Evolutionary conservation across 164 flowering plant species (phyloP), one percentile per base, ranked within the genome.

Genomic region (Annona cherimola): DNA sequence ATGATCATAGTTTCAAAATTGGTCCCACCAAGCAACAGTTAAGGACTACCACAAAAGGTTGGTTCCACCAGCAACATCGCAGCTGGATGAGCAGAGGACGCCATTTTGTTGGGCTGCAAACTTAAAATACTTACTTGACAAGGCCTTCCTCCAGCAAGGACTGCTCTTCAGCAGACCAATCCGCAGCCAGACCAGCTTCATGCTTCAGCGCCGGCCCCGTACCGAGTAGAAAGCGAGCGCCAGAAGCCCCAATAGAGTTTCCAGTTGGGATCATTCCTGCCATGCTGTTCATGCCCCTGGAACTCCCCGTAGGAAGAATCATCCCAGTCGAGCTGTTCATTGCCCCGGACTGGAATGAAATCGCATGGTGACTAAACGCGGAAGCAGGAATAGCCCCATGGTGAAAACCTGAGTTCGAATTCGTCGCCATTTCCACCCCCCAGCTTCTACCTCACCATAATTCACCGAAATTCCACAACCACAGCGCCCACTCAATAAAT

Each of bases 141-240:
- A 95, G 90, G 62, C 96, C 97, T 77, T 90, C 89, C 63, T 91
- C 93, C 84, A 95, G 79, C 75, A 64, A 90, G 81, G 76, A 78
- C 81, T 91, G 98, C 76, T 95, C 99, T 55, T 91, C 92, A 14
- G 75, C 72, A 35, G 97, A 83, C 99, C 99, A 95, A 76, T 95
- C 99, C 9, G 82, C 92, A 19, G 93, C 94, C 78, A 88, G 76
- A 5, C 90, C 90, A 4, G 87, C 65, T 18, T 95, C 99, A 73
- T 87, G 89, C 79, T 88, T 91, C 69, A 85, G 81, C 64, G 89
- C 91, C 1, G 88, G 79, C 26, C 76, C 83, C 1, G 84, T 76
- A 70, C 87, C 92, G 8, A 84, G 74, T 63, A 84, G 82, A 64
- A 82, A 77, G 45, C 91, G 79, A 75, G 73, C 46, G 41, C 80